These are phyloP conservation scores for Adansonia gregorii DNA, from an alignment of 441 rosid species.

Conservation along the genomic window DNA sequence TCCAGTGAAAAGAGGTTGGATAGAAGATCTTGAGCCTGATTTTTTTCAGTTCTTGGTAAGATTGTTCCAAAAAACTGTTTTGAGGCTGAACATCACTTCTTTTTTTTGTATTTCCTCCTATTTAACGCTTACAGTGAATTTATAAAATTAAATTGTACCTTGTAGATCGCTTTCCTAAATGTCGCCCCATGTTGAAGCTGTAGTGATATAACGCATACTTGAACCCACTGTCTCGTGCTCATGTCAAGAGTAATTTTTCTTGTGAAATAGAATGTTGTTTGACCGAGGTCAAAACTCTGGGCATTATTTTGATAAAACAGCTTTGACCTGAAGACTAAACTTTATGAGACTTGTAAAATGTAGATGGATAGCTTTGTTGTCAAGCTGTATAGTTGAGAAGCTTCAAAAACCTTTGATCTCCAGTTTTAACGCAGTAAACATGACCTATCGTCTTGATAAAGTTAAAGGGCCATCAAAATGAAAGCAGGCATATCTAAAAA, in stretches of 20 bases:
- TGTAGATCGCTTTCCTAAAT: slow-evolving; percentile 11
- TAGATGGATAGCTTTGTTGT: background rate
- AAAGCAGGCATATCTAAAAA: no score
- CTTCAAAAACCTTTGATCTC: background rate
- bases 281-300: background rate
- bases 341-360: background rate
- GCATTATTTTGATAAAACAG: background rate
- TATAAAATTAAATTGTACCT: background rate
- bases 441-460: no score
- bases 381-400: background rate
- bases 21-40: slow-evolving; percentile 61
- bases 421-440: background rate
- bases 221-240: no score
- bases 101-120: background rate
- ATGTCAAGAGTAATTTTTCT: background rate
- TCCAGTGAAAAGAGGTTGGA: slow-evolving; percentile 74
- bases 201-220: slow-evolving; percentile 1
- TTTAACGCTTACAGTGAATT: background rate
- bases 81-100: slow-evolving; percentile 3
- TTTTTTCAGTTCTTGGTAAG: background rate
- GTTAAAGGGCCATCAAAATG: no score
- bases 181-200: slow-evolving; percentile 17
- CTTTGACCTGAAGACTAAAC: background rate
- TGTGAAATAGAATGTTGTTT: background rate
- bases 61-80: slow-evolving; percentile 4